Evolutionary conservation across 2,329 filamentous ascomycete species (phyloP), one percentile per base, ranked within the genome.

Genomic region (Aspergillus amoenus): DNA sequence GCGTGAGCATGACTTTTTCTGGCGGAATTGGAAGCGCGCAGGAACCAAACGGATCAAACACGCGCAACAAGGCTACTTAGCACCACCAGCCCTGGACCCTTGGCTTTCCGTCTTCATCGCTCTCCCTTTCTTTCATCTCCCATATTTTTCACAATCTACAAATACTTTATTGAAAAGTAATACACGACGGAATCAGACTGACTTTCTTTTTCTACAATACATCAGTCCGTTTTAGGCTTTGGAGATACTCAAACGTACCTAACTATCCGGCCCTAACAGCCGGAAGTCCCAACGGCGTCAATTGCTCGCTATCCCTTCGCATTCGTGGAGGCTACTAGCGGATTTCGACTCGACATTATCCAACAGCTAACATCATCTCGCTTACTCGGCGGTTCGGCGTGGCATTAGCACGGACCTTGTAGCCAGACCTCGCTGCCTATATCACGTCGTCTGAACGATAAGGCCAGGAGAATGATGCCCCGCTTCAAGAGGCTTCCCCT

Each of bases 11-110:
- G 50, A 57, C 57, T 59, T 60, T 60, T 52, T 58, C 43, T 45
- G 32, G 50, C 44, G 52, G 39, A 41, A 46, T 11, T 30, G 15
- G 37, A 21, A 42, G 48, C 52, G 43, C 46, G 57, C 55, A 60
- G 59, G 57, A 63, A 63, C 56, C 61, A 61, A 63, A 63, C 61
- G 13, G 40, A 61, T 45, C 61, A 61, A 62, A 62, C 61, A 60
- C 46, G 55, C 43, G 42, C 47, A 32, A 47, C 50, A 37, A 45
- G 12, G 32, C 22, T 32, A 30, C 41, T 54, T 32, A 15, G 30
- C 42, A 13, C 42, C 43, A 32, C 15, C 37, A 9, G 34, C 40
- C 22, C 18, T 17, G 48, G 32, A 21, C n/a, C 51, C 12, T 42
- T 27, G 13, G 18, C 18, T 39, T 9, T 22, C 13, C 27, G 34